A percentile compares a stretch with the other conserved stretches of the same genome.
These are phyloP conservation scores for Candida sithepensis DNA, from an alignment of 805 yeast species.

Conservation along the genomic window DNA sequence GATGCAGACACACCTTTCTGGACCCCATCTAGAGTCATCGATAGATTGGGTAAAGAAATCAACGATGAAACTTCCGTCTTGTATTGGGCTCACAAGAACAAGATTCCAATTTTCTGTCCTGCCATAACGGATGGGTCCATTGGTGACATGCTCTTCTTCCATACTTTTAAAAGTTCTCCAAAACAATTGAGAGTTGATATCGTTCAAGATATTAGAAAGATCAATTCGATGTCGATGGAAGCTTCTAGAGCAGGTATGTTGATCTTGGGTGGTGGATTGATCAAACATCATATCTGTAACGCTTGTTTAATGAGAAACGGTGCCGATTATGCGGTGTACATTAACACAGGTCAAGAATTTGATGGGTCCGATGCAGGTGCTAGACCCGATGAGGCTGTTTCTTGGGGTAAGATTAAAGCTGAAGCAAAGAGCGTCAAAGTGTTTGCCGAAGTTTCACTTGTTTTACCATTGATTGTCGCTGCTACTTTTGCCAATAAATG, in stretches of 20 bases:
- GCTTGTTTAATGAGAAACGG: slow-evolving; percentile 99
- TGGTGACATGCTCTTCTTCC: slow-evolving; percentile 99
- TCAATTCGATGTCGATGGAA: slow-evolving; percentile 92
- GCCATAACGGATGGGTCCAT: slow-evolving; percentile 97
- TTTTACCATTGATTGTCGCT: slow-evolving; percentile 94
- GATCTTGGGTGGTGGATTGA: slow-evolving; percentile 91
- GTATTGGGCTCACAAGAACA: slow-evolving; percentile 97
- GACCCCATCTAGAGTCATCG: slow-evolving; percentile 93
- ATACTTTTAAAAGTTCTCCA: slow-evolving; percentile 93
- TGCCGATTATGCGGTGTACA: slow-evolving; percentile 95
- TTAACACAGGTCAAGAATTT: slow-evolving; percentile 97
- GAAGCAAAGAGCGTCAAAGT: slow-evolving; percentile 91
- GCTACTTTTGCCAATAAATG: slow-evolving; percentile 85
- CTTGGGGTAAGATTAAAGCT: slow-evolving; percentile 98
- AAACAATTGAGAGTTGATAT: slow-evolving; percentile 85
- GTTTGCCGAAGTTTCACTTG: slow-evolving; percentile 91
- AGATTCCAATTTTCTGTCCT: slow-evolving; percentile 96
- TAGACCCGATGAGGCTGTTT: slow-evolving; percentile 96
- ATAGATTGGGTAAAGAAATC: slow-evolving; percentile 92
- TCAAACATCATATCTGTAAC: slow-evolving; percentile 96
- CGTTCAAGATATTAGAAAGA: slow-evolving; percentile 87
- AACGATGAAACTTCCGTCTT: slow-evolving; percentile 89
- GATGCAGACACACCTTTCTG: slow-evolving; percentile 74
- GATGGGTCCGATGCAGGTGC: slow-evolving; percentile 99
- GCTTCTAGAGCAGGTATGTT: slow-evolving; percentile 95